Evolutionary conservation across 257 asterid genomes (phyloP).

Genomic region (Cynanchum wilfordii): DNA sequence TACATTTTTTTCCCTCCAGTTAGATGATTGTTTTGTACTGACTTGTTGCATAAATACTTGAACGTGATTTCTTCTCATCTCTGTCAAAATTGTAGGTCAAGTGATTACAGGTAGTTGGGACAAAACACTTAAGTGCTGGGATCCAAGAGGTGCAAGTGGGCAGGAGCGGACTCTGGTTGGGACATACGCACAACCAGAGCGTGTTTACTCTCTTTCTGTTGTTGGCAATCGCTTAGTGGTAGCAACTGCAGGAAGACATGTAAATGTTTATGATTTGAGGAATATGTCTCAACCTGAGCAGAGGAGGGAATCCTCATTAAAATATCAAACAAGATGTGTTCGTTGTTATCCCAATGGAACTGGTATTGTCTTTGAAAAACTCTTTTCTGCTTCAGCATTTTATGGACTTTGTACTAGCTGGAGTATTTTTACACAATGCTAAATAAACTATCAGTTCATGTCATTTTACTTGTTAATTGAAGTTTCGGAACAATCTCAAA

Average conservation of each 20-base stretch:
- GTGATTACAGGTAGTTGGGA: conserved; percentile 99
- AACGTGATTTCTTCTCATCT: conserved; percentile 6
- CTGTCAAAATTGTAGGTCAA: conserved; percentile 53
- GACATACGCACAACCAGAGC: conserved; percentile 88
- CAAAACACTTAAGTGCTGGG: conserved; percentile 95
- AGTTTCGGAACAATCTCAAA: neutral
- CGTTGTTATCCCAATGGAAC: conserved; percentile 93
- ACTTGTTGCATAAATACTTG: neutral
- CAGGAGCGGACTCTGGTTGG: conserved; percentile 86
- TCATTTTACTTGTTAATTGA: neutral
- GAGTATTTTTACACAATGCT: neutral
- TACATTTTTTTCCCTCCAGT: neutral
- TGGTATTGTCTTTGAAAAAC: conserved; percentile 35
- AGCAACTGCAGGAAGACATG: conserved; percentile 98
- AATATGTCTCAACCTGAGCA: conserved; percentile 98
- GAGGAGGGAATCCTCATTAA: conserved; percentile 87
- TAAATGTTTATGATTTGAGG: conserved; percentile 80
- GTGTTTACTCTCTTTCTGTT: conserved; percentile 84
- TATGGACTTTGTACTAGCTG: neutral
- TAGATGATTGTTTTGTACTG: neutral
- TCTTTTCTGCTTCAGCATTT: neutral
- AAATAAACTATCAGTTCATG: too few species aligned
- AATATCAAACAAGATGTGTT: conserved; percentile 91
- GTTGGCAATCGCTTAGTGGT: conserved; percentile 86
- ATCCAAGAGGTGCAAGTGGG: conserved; percentile 95